Evolutionary conservation across 176 grass and related monocot genomes (phyloP).

Genomic region (Alloteropsis semialata): DNA sequence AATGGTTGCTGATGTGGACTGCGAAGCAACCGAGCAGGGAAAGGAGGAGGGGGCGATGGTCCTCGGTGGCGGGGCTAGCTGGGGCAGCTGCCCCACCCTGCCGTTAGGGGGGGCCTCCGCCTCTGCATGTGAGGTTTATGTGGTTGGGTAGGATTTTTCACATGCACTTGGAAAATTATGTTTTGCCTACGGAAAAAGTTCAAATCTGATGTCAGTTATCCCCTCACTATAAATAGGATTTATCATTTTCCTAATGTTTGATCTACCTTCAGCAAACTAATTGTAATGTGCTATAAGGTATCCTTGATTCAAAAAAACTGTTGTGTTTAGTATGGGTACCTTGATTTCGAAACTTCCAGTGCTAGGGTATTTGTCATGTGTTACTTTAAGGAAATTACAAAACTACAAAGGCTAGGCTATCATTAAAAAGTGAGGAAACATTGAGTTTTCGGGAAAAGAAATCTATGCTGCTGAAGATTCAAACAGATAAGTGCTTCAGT

Average conservation of each 20-base stretch:
- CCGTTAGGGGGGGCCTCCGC: too few relatives aligned
- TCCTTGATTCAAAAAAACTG: background rate
- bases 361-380: background rate
- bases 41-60: too few relatives aligned
- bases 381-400: background rate
- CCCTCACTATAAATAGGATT: background rate
- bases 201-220: background rate
- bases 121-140: conserved; percentile 28
- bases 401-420: background rate
- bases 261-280: background rate
- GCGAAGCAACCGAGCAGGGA: too few relatives aligned
- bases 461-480: background rate
- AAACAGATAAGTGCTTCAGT: background rate
- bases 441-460: background rate
- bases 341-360: background rate
- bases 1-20: too few relatives aligned
- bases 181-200: conserved; percentile 28
- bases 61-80: too few relatives aligned
- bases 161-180: conserved; percentile 29
- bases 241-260: background rate
- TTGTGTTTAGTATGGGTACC: background rate
- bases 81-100: too few relatives aligned
- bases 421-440: background rate
- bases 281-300: background rate
- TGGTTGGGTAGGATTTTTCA: conserved; percentile 35